Conservation (phyloP, 2,329 filamentous ascomycete genomes). For the Diaporthe nobilis region DNA sequence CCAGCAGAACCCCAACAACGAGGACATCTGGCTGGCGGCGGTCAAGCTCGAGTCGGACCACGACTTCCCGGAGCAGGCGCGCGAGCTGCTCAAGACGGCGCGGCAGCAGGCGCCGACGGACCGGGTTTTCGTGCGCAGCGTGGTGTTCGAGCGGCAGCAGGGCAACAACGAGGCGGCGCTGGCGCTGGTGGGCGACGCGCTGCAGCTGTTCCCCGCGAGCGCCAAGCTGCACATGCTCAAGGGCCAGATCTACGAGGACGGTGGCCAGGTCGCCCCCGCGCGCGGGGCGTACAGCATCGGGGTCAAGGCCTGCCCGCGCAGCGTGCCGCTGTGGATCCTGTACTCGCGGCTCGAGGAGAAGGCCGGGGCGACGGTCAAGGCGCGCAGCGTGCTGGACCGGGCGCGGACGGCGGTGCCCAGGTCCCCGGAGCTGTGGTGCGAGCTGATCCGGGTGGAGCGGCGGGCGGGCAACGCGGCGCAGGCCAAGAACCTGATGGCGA, state of each 20-base stretch:
- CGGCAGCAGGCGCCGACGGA: constrained; percentile 93
- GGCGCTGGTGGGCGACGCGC: constrained; percentile 87
- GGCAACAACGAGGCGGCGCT: constrained; percentile 85
- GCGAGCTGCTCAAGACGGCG: constrained; percentile 84
- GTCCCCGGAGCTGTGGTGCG: constrained; percentile 87
- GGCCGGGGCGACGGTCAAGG: constrained; percentile 87
- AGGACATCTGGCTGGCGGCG: constrained; percentile 97
- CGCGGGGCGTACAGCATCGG: constrained; percentile 91
- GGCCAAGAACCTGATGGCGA: constrained; percentile 93
- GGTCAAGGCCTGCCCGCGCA: constrained; percentile 87
- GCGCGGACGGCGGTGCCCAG: constrained; percentile 91
- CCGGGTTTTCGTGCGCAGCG: constrained; percentile 96
- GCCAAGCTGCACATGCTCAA: constrained; percentile 99
- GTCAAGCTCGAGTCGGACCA: constrained; percentile 97
- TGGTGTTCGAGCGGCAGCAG: constrained; percentile 90
- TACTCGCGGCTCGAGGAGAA: constrained; percentile 91
- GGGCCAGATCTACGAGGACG: constrained; percentile 93
- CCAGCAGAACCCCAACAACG: constrained; percentile 95
- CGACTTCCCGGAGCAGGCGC: constrained; percentile 83
- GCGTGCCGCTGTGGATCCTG: constrained; percentile 90
- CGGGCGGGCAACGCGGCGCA: constrained; percentile 86
- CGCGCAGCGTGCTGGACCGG: constrained; percentile 92
- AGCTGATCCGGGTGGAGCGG: constrained; percentile 93
- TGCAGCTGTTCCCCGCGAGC: constrained; percentile 87
- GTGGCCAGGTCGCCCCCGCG: constrained; percentile 84